These are phyloP conservation scores for Russula brevipes DNA, from an alignment of 768 basidiomycete genomes.

Conservation along the genomic window DNA sequence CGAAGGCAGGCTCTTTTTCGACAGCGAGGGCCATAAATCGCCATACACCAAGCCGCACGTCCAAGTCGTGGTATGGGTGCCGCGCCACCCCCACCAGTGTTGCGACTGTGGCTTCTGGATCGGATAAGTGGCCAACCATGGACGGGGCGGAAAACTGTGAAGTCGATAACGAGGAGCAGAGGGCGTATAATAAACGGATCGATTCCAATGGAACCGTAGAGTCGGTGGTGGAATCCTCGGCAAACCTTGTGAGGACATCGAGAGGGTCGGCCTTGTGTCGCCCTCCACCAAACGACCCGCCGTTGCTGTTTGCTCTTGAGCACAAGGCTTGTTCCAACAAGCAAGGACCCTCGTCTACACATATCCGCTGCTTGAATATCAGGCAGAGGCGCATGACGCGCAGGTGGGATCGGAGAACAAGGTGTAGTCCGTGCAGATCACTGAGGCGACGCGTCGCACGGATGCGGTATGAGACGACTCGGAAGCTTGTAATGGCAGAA, in stretches of 20 bases:
- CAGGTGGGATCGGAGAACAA: constrained; percentile 63
- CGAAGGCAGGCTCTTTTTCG: constrained; percentile 81
- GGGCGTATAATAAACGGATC: constrained; percentile 57
- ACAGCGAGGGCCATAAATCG: constrained; percentile 75
- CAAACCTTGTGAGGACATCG: constrained; percentile 65
- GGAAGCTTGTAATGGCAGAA: constrained; percentile 58
- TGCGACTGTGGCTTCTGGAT: constrained; percentile 66
- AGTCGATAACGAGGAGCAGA: constrained; percentile 60
- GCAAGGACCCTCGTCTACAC: constrained; percentile 33
- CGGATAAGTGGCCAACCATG: constrained; percentile 70
- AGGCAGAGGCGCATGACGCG: constrained; percentile 57
- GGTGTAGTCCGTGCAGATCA: constrained; percentile 64
- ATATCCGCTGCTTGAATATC: constrained; percentile 51
- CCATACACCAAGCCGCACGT: constrained; percentile 75
- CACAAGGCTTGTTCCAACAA: constrained; percentile 76
- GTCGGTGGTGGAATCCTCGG: constrained; percentile 61
- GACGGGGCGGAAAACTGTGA: constrained; percentile 61
- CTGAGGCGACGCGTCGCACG: constrained; percentile 59
- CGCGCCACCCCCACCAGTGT: constrained; percentile 66
- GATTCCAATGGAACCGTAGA: constrained; percentile 58
- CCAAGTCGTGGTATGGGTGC: constrained; percentile 74
- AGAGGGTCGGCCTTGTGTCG: constrained; percentile 61
- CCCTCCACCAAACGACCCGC: constrained; percentile 39
- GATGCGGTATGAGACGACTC: constrained; percentile 53
- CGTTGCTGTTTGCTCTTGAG: constrained; percentile 50